Evolutionary conservation across 306 rosid genomes (phyloP).

Genomic region (Mimosa pudica): DNA sequence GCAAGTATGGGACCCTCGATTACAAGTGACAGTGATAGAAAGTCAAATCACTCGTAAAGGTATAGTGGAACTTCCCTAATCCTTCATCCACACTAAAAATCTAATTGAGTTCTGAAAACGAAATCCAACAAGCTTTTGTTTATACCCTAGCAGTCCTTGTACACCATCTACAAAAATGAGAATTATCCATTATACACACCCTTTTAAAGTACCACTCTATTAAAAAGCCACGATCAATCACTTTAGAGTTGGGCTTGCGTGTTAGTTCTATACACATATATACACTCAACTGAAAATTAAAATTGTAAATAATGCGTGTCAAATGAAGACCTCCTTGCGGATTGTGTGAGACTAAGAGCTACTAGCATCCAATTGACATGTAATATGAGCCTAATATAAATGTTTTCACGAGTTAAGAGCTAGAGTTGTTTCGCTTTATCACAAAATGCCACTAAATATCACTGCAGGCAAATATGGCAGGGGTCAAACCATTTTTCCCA

Average conservation of each 20-base stretch:
- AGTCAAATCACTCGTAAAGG: constrained; percentile 26
- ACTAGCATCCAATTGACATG: too few species aligned
- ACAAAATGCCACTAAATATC: too few species aligned
- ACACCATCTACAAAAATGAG: constrained; percentile 5
- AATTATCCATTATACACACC: not conserved
- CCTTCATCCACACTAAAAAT: constrained; percentile 36
- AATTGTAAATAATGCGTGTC: too few species aligned
- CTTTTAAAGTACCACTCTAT: not conserved
- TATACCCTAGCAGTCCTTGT: constrained; percentile 22
- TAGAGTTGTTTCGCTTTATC: too few species aligned
- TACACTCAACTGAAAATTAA: too few species aligned
- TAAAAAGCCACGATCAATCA: not conserved
- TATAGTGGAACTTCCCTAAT: constrained; percentile 31
- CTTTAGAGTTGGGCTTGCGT: not conserved
- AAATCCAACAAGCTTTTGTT: constrained; percentile 8
- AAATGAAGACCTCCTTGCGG: too few species aligned
- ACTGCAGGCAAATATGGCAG: too few species aligned
- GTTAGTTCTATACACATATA: not conserved
- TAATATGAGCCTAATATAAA: too few species aligned
- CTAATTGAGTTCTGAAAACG: constrained; percentile 40
- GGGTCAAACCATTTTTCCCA: too few species aligned
- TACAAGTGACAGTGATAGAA: constrained; percentile 19
- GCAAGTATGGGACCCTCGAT: constrained; percentile 29
- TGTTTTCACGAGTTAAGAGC: too few species aligned
- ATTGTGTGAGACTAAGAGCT: too few species aligned